Evolutionary conservation across 495 filamentous ascomycete species (phyloP).

Genomic region (Chaetomidium leptoderma): DNA sequence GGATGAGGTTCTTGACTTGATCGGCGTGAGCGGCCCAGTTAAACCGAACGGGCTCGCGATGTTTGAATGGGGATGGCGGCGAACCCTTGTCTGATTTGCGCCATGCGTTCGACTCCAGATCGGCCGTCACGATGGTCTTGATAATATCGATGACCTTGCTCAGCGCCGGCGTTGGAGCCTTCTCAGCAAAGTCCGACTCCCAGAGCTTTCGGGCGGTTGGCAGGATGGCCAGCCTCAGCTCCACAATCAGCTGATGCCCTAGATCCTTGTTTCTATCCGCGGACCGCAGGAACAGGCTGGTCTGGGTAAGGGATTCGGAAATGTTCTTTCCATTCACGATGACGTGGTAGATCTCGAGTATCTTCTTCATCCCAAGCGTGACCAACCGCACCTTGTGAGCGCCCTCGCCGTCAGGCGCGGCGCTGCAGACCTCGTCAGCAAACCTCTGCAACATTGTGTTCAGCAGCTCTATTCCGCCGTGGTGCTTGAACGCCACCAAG

Average conservation of each 20-base stretch:
- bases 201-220: slow-evolving; percentile 75
- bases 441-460: slow-evolving; percentile 72
- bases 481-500: slow-evolving; percentile 77
- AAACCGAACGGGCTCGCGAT: slow-evolving; percentile 25
- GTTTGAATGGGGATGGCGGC: slow-evolving; percentile 26
- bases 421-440: slow-evolving; percentile 56
- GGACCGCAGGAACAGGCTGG: slow-evolving; percentile 51
- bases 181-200: slow-evolving; percentile 75
- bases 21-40: slow-evolving; percentile 40
- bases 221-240: slow-evolving; percentile 78
- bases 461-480: slow-evolving; percentile 67
- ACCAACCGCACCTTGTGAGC: slow-evolving; percentile 38
- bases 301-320: slow-evolving; percentile 64
- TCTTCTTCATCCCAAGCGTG: slow-evolving; percentile 66
- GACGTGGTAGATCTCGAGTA: slow-evolving; percentile 74
- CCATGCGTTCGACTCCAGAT: slow-evolving; percentile 65
- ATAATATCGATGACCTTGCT: slow-evolving; percentile 82
- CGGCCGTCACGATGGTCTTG: slow-evolving; percentile 69
- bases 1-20: slow-evolving; percentile 40
- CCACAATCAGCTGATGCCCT: slow-evolving; percentile 76
- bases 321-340: slow-evolving; percentile 74
- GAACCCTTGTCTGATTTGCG: slow-evolving; percentile 41
- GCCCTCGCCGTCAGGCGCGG: slow-evolving; percentile 31
- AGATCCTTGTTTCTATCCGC: slow-evolving; percentile 60
- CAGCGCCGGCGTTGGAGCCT: slow-evolving; percentile 66